A percentile compares a stretch with the other conserved stretches of the same genome.
These are phyloP conservation scores for Asterochloris sp. DNA, from an alignment of 139 green algal genomes.

Conservation along the genomic window DNA sequence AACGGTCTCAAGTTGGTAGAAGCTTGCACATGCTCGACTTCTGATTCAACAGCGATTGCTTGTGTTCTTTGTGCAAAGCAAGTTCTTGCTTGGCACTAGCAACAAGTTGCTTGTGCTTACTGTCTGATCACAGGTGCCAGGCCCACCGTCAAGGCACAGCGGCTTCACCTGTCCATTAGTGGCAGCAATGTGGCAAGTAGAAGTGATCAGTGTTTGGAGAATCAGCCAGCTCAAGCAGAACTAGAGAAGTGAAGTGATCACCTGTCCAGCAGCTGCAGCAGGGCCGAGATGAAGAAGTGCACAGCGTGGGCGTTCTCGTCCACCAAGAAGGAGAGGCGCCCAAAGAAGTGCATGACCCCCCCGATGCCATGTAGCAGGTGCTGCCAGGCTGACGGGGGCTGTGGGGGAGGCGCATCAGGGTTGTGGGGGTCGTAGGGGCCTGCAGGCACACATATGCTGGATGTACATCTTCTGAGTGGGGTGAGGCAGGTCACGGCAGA, in stretches of 20 bases:
- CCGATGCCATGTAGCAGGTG: slow-evolving; percentile 65
- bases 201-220: neutral
- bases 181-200: too few relatives aligned
- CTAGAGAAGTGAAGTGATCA: neutral
- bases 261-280: slow-evolving; percentile 93
- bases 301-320: slow-evolving; percentile 98
- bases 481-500: neutral
- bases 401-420: slow-evolving; percentile 32
- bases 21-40: too few relatives aligned
- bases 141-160: too few relatives aligned
- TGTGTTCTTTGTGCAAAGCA: too few relatives aligned
- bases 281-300: slow-evolving; percentile 96
- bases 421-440: slow-evolving; percentile 37
- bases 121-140: too few relatives aligned
- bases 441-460: neutral
- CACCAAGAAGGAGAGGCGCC: slow-evolving; percentile 92
- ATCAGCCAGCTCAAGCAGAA: too few relatives aligned
- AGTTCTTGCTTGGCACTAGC: too few relatives aligned
- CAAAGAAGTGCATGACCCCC: slow-evolving; percentile 90
- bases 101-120: too few relatives aligned
- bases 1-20: too few relatives aligned
- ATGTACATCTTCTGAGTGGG: neutral
- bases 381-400: slow-evolving; percentile 71
- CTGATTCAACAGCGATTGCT: too few relatives aligned
- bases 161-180: too few relatives aligned